Evolutionary conservation across 257 asterid species (phyloP).

Genomic region (Petunia secreta): DNA sequence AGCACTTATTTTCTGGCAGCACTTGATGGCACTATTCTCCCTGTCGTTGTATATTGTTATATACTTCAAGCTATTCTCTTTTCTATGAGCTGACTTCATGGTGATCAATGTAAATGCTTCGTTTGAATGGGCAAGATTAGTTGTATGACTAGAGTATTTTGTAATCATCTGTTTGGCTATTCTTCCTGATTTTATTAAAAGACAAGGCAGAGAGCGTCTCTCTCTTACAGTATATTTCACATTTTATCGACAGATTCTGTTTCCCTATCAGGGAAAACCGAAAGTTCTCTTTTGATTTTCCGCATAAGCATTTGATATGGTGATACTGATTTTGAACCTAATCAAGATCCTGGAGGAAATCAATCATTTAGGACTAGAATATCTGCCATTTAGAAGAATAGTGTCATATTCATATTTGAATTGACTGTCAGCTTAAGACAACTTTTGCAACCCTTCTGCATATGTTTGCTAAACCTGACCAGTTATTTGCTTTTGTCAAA

Average conservation of each 20-base stretch:
- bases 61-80: constrained; percentile 60
- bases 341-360: not conserved
- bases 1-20: constrained; percentile 91
- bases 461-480: not conserved
- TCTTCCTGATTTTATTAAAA: not conserved
- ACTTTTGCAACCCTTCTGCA: not conserved
- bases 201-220: not conserved
- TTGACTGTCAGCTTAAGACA: not conserved
- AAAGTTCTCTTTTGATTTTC: not conserved
- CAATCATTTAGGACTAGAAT: not conserved
- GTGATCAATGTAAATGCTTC: not conserved
- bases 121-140: not conserved
- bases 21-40: constrained; percentile 65
- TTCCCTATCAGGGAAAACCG: not conserved
- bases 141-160: not conserved
- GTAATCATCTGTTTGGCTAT: too few relatives aligned
- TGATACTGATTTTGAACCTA: not conserved
- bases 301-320: not conserved
- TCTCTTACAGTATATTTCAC: not conserved
- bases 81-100: not conserved
- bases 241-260: not conserved
- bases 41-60: constrained; percentile 62
- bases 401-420: constrained; percentile 3
- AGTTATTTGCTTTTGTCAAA: not conserved
- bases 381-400: not conserved